Percentiles rank a stretch among this genome's conserved stretches.
phyloP scores from a whole-genome alignment of 257 asterid species.

The Anisodus tanguticus region DNA sequence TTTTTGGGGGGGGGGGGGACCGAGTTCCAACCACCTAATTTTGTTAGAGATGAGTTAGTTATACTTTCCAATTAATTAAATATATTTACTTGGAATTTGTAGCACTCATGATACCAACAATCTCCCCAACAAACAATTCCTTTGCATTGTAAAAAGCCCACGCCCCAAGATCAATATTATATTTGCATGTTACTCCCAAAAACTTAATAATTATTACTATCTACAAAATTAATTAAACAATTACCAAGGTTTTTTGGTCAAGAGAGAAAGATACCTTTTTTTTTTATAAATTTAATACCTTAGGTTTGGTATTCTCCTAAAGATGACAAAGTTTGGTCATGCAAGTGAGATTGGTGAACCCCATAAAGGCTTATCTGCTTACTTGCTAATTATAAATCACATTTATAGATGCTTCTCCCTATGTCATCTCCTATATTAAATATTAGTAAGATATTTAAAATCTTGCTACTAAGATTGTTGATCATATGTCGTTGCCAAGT shows the following conservation, averaged over 20 bases:
- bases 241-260: conserved; percentile 35
- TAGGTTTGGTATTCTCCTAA: conserved; percentile 45
- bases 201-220: background rate
- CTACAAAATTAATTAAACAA: conserved; percentile 9
- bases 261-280: conserved; percentile 30
- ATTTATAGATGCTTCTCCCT: conserved; percentile 10
- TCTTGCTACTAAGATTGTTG: background rate
- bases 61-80: conserved; percentile 20
- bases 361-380: background rate
- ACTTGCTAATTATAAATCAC: background rate
- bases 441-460: no score
- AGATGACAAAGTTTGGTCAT: conserved; percentile 53
- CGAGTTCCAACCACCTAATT: conserved; percentile 49
- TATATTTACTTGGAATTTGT: conserved; percentile 44
- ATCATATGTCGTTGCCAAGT: background rate
- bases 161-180: conserved; percentile 35
- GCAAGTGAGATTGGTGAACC: conserved; percentile 43
- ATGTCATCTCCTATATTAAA: background rate
- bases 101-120: conserved; percentile 36
- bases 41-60: conserved; percentile 33
- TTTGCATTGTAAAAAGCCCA: conserved; percentile 37
- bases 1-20: conserved; percentile 16
- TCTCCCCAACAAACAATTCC: conserved; percentile 26
- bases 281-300: conserved; percentile 6
- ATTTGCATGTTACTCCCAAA: conserved; percentile 16